Base-by-base conservation (phyloP, 116 monocot species). In the Iris pallida region DNA sequence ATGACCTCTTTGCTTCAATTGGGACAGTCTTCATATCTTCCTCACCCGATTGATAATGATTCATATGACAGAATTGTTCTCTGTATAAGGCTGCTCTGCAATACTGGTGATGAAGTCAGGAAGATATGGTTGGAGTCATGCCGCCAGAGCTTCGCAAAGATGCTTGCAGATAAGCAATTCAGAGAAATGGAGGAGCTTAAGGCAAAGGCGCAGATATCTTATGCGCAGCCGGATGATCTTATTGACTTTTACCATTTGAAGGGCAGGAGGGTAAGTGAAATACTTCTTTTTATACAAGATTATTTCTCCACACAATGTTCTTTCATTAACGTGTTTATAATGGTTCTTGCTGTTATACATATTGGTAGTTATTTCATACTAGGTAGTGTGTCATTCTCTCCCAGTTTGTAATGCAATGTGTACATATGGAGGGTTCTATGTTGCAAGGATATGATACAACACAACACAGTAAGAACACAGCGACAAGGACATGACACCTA, bases 241-340 rank as follows among this genome's bases (percentile, higher is more conserved):
- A 91, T 91, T 77, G 90, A 87, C 70, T 91, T 91, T 69, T 87
- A 91, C 65, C 90, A 91, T 78, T 79, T 91, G 79, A 91, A 91
- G 77, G 87, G 87, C 57, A 76, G 90, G 69, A 87, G 77, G 90
- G 90, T 91, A 68, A 57, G 54, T 14, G 16, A 40, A 64, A 46
- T 18, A 20, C 6, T 45, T 20, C 20, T 60, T 66, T 30, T 53
- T 19, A 4, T 20, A 20, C 7, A 20, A 30, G 3, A 30, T 30
- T 30, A 30, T 30, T 30, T 30, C 30, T 0, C 30, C 30, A 30
- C 14, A n/a, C 40, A 55, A 62, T 48, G 61, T 71, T 12, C 61
- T 44, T 59, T 59, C 59, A 59, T 59, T 8, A 59, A 41, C 41
- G 4, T 41, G 30, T 59, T 18, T 55, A 55, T 4, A 17, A 5